Evolutionary conservation across 805 yeast genomes (phyloP).

Genomic region (Cyberlindnera bimundalis): DNA sequence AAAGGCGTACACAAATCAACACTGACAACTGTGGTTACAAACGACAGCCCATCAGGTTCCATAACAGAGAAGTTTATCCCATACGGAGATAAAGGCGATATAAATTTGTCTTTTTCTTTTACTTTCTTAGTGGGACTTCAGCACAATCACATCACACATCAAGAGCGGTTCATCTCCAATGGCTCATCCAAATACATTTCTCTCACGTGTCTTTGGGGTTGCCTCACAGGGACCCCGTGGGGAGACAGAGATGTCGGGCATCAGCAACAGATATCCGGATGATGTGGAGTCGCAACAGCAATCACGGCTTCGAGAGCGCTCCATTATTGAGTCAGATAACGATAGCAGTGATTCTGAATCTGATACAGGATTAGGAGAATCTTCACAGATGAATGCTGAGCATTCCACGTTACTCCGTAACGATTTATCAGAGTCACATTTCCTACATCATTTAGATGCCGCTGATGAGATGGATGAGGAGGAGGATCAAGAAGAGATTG

Average conservation of each 20-base stretch:
- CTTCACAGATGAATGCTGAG: not conserved
- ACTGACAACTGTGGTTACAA: too few relatives aligned
- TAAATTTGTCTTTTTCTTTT: too few relatives aligned
- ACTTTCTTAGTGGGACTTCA: too few relatives aligned
- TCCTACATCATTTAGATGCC: slow-evolving; percentile 8
- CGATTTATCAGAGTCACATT: slow-evolving; percentile 12
- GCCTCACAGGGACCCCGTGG: slow-evolving; percentile 28
- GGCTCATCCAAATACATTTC: slow-evolving; percentile 39
- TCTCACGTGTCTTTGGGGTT: slow-evolving; percentile 60
- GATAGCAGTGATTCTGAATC: slow-evolving; percentile 18
- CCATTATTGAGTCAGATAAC: slow-evolving; percentile 26
- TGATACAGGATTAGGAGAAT: slow-evolving; percentile 4
- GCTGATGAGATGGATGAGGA: slow-evolving; percentile 12
- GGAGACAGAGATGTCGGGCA: slow-evolving; percentile 23
- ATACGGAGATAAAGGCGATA: too few relatives aligned
- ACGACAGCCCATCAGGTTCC: too few relatives aligned
- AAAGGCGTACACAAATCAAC: too few relatives aligned
- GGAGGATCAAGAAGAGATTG: not conserved
- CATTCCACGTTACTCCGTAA: slow-evolving; percentile 12
- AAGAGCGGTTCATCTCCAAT: too few relatives aligned
- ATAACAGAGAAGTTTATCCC: too few relatives aligned
- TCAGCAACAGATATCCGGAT: slow-evolving; percentile 12
- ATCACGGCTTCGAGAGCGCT: slow-evolving; percentile 13
- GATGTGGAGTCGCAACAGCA: slow-evolving; percentile 14
- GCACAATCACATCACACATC: too few relatives aligned